A percentile compares a stretch with the other conserved stretches of the same genome.
Evolutionary conservation across 2,329 filamentous ascomycete genomes (phyloP).

Genomic region (Epichloe festucae): DNA sequence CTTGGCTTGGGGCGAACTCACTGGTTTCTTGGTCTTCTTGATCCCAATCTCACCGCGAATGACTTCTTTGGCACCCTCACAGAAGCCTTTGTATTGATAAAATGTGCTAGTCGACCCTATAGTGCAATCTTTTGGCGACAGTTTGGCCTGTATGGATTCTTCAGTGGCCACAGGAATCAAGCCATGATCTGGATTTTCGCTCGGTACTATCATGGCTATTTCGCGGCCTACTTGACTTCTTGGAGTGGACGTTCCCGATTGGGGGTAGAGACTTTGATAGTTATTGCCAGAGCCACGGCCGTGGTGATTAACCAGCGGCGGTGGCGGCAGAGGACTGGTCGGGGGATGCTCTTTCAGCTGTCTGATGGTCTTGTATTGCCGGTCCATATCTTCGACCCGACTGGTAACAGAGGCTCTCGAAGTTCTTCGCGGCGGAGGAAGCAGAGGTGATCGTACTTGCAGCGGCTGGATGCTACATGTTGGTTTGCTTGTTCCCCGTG

Average conservation of each 20-base stretch:
- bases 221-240: constrained; percentile 2
- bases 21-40: constrained; percentile 36
- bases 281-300: neutral
- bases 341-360: neutral
- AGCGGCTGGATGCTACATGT: constrained; percentile 1
- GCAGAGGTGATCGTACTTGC: constrained; percentile 3
- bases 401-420: neutral
- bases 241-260: neutral
- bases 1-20: constrained; percentile 10
- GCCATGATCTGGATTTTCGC: constrained; percentile 7
- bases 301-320: neutral
- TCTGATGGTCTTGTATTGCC: constrained; percentile 4
- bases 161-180: constrained; percentile 12
- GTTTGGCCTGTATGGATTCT: neutral
- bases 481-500: neutral
- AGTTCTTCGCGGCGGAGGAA: neutral
- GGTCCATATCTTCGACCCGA: constrained; percentile 5
- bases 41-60: constrained; percentile 35
- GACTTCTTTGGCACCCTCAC: constrained; percentile 38
- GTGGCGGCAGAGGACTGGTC: neutral
- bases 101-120: constrained; percentile 37
- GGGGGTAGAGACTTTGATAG: neutral
- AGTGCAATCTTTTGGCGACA: constrained; percentile 21
- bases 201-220: neutral
- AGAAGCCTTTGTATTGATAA: constrained; percentile 40